These are phyloP conservation scores for Pleodorina starrii DNA, from an alignment of 139 green algal species.

Conservation along the genomic window DNA sequence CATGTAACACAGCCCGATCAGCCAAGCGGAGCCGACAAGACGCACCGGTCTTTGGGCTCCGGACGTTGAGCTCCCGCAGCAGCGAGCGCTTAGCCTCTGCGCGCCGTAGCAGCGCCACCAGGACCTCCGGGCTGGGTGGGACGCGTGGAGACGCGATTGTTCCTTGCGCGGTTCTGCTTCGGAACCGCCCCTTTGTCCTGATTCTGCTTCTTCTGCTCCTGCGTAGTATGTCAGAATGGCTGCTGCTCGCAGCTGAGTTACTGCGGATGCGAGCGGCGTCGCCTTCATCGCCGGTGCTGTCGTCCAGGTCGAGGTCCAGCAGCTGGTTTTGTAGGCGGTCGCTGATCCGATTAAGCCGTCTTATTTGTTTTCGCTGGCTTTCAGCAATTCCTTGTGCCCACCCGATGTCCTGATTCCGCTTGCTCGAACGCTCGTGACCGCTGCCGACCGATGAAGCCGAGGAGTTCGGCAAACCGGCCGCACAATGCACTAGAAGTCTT, in stretches of 20 bases:
- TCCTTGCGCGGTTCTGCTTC: no score
- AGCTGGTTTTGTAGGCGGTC: not conserved
- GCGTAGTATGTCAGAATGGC: not conserved
- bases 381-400: not conserved
- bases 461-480: not conserved
- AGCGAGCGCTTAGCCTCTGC: not conserved
- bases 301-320: not conserved
- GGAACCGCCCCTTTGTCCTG: no score
- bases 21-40: no score
- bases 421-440: not conserved
- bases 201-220: not conserved
- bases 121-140: constrained; percentile 28
- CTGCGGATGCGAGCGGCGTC: not conserved
- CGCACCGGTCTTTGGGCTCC: not conserved
- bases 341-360: not conserved
- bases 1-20: no score
- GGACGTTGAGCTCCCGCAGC: constrained; percentile 19
- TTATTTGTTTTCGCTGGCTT: not conserved
- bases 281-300: not conserved
- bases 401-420: not conserved
- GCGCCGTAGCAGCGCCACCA: constrained; percentile 18
- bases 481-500: not conserved
- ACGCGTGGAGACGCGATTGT: not conserved
- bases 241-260: constrained; percentile 22
- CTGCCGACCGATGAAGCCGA: not conserved